Evolutionary conservation across 345 rosid species (phyloP).

Genomic region (Jatropha curcas): DNA sequence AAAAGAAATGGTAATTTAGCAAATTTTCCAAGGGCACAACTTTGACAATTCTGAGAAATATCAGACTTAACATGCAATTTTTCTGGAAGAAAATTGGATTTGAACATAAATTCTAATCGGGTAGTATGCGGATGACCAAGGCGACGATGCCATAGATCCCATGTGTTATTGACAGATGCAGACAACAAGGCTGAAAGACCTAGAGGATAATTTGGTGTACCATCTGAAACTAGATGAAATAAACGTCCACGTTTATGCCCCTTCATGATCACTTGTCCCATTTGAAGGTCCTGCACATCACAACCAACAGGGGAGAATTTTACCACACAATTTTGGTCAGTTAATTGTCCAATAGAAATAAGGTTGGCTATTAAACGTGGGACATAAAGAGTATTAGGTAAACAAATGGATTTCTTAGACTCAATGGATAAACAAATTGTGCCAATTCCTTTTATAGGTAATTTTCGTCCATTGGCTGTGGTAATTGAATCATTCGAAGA

Average conservation of each 20-base stretch:
- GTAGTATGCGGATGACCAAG: constrained; percentile 6
- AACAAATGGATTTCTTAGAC: not conserved
- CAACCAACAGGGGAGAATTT: not conserved
- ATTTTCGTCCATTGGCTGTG: not conserved
- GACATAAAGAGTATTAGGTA: not conserved
- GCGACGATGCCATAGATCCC: not conserved
- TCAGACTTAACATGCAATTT: not conserved
- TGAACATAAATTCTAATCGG: not conserved
- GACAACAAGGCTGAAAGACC: not conserved
- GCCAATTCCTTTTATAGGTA: not conserved
- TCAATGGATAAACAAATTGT: not conserved
- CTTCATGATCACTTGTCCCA: constrained; percentile 12
- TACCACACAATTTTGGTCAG: not conserved
- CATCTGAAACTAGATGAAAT: not conserved
- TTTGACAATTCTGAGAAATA: not conserved
- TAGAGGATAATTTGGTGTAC: not conserved
- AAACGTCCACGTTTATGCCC: constrained; percentile 10
- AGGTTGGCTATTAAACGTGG: constrained; percentile 1
- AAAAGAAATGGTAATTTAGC: not conserved
- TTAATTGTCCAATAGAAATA: not conserved
- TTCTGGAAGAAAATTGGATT: not conserved
- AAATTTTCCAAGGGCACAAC: not conserved
- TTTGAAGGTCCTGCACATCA: constrained; percentile 3
- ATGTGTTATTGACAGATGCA: not conserved
- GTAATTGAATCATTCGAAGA: not conserved